Percentiles rank a stretch among this genome's conserved stretches.
These are phyloP conservation scores for Sarocladium strictum DNA, from an alignment of 2,329 filamentous ascomycete genomes.

Conservation along the genomic window DNA sequence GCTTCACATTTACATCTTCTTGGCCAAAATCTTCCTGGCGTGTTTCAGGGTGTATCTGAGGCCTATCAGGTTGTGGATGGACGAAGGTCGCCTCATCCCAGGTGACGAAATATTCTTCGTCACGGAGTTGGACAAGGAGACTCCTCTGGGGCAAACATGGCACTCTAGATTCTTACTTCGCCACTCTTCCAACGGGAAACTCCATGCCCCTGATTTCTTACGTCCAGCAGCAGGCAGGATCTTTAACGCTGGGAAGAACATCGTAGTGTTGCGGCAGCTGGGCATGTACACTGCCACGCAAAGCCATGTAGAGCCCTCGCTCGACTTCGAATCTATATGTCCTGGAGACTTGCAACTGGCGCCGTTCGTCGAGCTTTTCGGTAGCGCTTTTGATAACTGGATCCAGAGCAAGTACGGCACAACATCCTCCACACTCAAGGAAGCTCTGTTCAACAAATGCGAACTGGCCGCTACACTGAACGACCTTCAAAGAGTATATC, in stretches of 20 bases:
- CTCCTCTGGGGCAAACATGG: conserved; percentile 64
- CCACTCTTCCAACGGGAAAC: conserved; percentile 47
- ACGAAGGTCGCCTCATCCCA: conserved; percentile 61
- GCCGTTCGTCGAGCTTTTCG: conserved; percentile 72
- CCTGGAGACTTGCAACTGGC: conserved; percentile 41
- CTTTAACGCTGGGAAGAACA: conserved; percentile 83
- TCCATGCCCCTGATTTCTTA: conserved; percentile 72
- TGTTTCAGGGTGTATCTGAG: conserved; percentile 79
- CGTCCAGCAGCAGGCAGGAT: conserved; percentile 64
- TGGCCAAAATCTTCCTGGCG: conserved; percentile 68
- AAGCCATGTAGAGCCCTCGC: conserved; percentile 34
- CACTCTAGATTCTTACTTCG: conserved; percentile 66
- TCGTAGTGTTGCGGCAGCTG: conserved; percentile 74
- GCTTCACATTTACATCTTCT: conserved; percentile 50
- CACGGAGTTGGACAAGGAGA: conserved; percentile 47
- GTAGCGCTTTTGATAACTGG: conserved; percentile 65
- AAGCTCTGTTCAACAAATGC: conserved; percentile 62
- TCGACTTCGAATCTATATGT: conserved; percentile 56
- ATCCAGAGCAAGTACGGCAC: conserved; percentile 68
- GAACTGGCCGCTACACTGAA: conserved; percentile 60
- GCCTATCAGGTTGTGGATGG: conserved; percentile 80
- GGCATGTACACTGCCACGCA: conserved; percentile 38
- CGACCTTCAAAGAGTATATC: conserved; percentile 65
- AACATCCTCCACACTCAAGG: conserved; percentile 60
- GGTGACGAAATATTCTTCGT: conserved; percentile 73